These are phyloP conservation scores for Huntiella moniliformis DNA, from an alignment of 2,329 filamentous ascomycete species.

Conservation along the genomic window DNA sequence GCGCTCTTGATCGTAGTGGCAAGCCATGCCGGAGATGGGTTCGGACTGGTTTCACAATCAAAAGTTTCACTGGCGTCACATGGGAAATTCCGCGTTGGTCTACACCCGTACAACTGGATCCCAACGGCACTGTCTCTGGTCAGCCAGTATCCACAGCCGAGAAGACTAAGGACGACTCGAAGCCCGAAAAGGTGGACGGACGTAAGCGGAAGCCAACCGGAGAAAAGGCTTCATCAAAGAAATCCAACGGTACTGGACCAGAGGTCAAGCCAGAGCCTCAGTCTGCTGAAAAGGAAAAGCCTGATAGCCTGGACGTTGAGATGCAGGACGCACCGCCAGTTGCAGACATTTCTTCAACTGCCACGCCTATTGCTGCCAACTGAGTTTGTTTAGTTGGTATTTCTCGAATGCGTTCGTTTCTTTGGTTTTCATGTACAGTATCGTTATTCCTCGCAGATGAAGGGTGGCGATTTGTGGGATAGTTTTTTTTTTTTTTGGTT, in stretches of 20 bases:
- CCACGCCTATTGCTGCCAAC: conserved; percentile 28
- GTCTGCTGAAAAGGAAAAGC: conserved; percentile 28
- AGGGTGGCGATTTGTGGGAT: too few relatives aligned
- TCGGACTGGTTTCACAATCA: conserved; percentile 63
- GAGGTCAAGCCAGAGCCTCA: neutral
- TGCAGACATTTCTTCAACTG: conserved; percentile 34
- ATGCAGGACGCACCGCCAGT: conserved; percentile 35
- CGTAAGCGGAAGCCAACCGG: neutral
- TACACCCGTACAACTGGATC: conserved; percentile 41
- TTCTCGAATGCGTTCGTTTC: too few relatives aligned
- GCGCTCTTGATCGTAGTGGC: conserved; percentile 79
- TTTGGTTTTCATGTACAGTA: too few relatives aligned
- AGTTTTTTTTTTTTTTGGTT: too few relatives aligned
- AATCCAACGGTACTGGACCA: conserved; percentile 20
- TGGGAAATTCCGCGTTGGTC: conserved; percentile 77
- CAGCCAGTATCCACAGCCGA: neutral
- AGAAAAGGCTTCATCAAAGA: neutral
- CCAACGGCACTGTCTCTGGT: conserved; percentile 10
- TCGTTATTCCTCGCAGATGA: too few relatives aligned
- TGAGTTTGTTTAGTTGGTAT: neutral
- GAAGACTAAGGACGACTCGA: neutral
- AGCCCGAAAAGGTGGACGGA: neutral
- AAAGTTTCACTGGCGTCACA: conserved; percentile 75
- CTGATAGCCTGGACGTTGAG: conserved; percentile 33
- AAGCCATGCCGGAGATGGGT: conserved; percentile 86